These are phyloP conservation scores for Mucor circinelloides DNA, from an alignment of 371 early-diverging fungal genomes.

Conservation along the genomic window DNA sequence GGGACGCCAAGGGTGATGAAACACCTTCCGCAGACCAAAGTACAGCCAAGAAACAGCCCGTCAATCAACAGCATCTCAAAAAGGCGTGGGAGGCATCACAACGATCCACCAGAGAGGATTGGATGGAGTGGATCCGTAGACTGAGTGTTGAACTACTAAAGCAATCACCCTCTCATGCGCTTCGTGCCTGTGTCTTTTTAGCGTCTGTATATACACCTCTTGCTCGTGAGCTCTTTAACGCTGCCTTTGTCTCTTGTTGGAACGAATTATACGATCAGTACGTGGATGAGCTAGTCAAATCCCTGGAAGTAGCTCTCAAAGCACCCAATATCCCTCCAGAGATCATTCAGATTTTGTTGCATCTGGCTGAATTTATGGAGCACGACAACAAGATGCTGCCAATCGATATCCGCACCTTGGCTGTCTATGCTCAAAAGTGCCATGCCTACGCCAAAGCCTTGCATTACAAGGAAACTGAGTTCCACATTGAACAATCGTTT, in stretches of 20 bases:
- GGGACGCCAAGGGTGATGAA: slow-evolving; percentile 50
- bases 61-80: slow-evolving; percentile 87
- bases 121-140: slow-evolving; percentile 95
- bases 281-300: slow-evolving; percentile 88
- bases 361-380: slow-evolving; percentile 98
- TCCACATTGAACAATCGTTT: slow-evolving; percentile 82
- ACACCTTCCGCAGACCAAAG: slow-evolving; percentile 58
- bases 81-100: slow-evolving; percentile 94
- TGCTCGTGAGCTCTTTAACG: slow-evolving; percentile 94
- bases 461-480: slow-evolving; percentile 97
- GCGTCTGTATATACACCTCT: slow-evolving; percentile 85
- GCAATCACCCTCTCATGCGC: slow-evolving; percentile 94
- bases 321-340: slow-evolving; percentile 91
- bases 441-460: slow-evolving; percentile 96
- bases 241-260: slow-evolving; percentile 98
- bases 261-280: slow-evolving; percentile 88
- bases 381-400: slow-evolving; percentile 95
- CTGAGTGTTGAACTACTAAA: slow-evolving; percentile 93
- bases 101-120: slow-evolving; percentile 91
- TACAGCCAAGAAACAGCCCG: slow-evolving; percentile 71
- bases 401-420: slow-evolving; percentile 90
- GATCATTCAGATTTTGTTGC: slow-evolving; percentile 88
- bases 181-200: slow-evolving; percentile 89
- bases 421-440: slow-evolving; percentile 89
- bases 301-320: slow-evolving; percentile 85